These are phyloP conservation scores for Suillus fuscotomentosus DNA, from an alignment of 768 basidiomycete genomes.

Conservation along the genomic window DNA sequence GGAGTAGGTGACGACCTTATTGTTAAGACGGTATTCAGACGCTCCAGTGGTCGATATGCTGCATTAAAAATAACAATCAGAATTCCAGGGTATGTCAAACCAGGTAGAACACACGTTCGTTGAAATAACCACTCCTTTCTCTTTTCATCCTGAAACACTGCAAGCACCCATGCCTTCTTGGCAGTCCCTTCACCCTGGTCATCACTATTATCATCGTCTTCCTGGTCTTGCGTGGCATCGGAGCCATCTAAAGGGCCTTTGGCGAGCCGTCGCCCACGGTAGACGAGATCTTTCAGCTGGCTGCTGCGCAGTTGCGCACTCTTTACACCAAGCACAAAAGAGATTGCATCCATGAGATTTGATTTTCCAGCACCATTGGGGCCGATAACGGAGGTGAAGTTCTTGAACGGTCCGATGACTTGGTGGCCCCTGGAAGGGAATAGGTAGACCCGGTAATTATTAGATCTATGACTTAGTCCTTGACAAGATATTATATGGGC, in stretches of 20 bases:
- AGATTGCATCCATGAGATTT: conserved; percentile 99
- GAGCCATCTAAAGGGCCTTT: conserved; percentile 43
- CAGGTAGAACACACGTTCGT: conserved; percentile 67
- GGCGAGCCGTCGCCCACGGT: conserved; percentile 80
- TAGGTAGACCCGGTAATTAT: conserved; percentile 5
- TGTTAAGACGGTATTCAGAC: conserved; percentile 90
- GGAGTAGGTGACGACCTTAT: conserved; percentile 76
- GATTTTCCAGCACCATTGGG: conserved; percentile 99
- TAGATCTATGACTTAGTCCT: not conserved
- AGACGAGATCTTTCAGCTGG: conserved; percentile 93
- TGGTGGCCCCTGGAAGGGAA: conserved; percentile 61
- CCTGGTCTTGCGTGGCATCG: conserved; percentile 41
- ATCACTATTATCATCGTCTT: conserved; percentile 52
- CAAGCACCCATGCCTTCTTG: conserved; percentile 94
- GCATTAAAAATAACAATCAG: conserved; percentile 3
- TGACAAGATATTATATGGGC: conserved; percentile 9
- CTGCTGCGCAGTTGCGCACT: conserved; percentile 90
- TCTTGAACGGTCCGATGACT: conserved; percentile 85
- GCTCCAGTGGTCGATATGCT: conserved; percentile 87
- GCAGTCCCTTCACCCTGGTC: conserved; percentile 75
- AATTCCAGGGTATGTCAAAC: not conserved
- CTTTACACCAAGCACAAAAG: conserved; percentile 96
- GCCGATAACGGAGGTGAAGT: conserved; percentile 95
- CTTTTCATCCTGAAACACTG: conserved; percentile 76
- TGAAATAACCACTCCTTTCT: conserved; percentile 89